phyloP scores from a whole-genome alignment of 108 stramenopile genomes.

The Chaetoceros tenuissimus region DNA sequence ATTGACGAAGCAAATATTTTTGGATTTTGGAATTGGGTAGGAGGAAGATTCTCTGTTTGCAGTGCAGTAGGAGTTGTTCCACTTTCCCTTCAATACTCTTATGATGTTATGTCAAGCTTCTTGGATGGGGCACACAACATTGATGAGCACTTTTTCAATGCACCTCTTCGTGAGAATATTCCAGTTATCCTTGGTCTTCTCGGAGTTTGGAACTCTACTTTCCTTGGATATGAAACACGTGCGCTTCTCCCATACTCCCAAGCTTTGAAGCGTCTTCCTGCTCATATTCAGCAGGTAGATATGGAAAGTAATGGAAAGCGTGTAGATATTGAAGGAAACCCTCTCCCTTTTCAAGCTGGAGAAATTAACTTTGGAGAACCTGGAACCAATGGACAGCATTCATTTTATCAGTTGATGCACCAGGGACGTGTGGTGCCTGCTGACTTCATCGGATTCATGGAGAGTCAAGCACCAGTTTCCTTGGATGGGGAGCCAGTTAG shows the following conservation, averaged over 20 bases:
- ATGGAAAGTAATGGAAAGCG: constrained; percentile 99
- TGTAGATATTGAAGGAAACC: constrained; percentile 74
- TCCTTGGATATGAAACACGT: constrained; percentile 88
- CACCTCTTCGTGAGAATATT: constrained; percentile 89
- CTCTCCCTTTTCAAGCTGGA: constrained; percentile 59
- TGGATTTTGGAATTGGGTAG: constrained; percentile 97
- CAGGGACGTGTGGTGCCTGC: constrained; percentile 94
- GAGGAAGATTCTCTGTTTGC: constrained; percentile 87
- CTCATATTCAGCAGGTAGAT: constrained; percentile 96
- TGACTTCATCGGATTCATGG: constrained; percentile 96
- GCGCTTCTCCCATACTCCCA: constrained; percentile 93
- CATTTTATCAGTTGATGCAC: constrained; percentile 97
- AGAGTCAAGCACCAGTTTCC: constrained; percentile 60
- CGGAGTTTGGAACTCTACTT: constrained; percentile 98
- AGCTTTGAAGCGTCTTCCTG: constrained; percentile 87
- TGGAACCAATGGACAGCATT: constrained; percentile 92
- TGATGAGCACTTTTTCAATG: constrained; percentile 96
- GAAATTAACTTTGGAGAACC: constrained; percentile 92
- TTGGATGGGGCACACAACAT: constrained; percentile 94
- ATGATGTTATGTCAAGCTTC: constrained; percentile 64
- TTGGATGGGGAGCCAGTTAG: constrained; percentile 63
- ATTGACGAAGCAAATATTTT: constrained; percentile 81
- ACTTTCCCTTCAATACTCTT: constrained; percentile 84
- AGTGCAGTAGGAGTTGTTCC: constrained; percentile 84
- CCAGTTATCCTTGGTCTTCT: constrained; percentile 94